These are phyloP conservation scores for Aspergillus novoparasiticus DNA, from an alignment of 2,329 filamentous ascomycete genomes.

Conservation along the genomic window DNA sequence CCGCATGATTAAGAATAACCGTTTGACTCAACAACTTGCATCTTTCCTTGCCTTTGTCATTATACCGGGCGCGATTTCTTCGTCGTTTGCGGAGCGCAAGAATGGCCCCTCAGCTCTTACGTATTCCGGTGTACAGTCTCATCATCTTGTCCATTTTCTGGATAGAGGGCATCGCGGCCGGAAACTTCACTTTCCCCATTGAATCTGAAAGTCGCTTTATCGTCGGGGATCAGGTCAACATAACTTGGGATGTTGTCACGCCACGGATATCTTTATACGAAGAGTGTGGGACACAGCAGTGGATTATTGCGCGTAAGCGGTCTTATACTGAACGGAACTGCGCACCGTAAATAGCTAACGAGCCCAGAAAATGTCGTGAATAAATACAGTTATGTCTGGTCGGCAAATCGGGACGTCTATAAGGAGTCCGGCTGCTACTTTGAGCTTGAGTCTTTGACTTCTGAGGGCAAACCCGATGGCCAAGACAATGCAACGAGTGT, in stretches of 20 bases:
- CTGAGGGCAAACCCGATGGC: not conserved
- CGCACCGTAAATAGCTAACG: not conserved
- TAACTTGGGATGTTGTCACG: slow-evolving; percentile 12
- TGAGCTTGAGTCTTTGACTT: slow-evolving; percentile 3
- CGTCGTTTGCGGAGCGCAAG: not conserved
- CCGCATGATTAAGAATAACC: not conserved
- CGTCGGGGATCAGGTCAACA: slow-evolving; percentile 9
- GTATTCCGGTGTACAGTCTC: not conserved
- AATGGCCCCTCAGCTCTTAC: not conserved
- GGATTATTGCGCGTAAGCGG: not conserved
- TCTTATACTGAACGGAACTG: not conserved
- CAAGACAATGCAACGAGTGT: not conserved
- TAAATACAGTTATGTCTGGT: slow-evolving; percentile 10
- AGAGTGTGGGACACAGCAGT: not conserved
- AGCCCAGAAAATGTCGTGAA: slow-evolving; percentile 2
- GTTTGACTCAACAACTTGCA: not conserved
- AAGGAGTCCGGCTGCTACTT: slow-evolving; percentile 7
- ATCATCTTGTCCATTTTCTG: not conserved
- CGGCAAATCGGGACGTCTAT: slow-evolving; percentile 7
- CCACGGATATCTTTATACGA: slow-evolving; percentile 10
- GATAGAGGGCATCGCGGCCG: not conserved
- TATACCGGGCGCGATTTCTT: not conserved
- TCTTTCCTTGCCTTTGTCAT: not conserved
- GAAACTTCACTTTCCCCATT: slow-evolving; percentile 7
- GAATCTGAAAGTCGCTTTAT: not conserved